Percentiles rank a stretch among this genome's conserved stretches.
phyloP scores from a whole-genome alignment of 179 eudicot species.

The Pouteria campechiana region DNA sequence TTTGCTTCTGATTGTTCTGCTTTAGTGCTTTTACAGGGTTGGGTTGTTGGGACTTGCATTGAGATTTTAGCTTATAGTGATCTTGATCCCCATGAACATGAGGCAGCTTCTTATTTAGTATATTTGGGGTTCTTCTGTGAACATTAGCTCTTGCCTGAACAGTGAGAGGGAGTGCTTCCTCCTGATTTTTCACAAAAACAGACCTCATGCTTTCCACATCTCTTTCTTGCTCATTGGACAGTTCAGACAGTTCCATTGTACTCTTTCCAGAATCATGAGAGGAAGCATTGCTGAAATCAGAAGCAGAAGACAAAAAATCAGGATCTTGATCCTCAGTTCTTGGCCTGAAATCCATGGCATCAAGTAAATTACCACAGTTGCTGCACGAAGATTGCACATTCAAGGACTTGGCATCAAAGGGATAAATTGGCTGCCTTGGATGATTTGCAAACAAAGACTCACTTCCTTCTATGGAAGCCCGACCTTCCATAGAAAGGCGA shows the following conservation, averaged over 20 bases:
- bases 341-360: slow-evolving; percentile 12
- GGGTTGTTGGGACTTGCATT: slow-evolving; percentile 29
- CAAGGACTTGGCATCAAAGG: neutral
- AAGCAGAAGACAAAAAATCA: slow-evolving; percentile 12
- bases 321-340: slow-evolving; percentile 12
- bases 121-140: slow-evolving; percentile 5
- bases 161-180: slow-evolving; percentile 11
- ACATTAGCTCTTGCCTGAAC: slow-evolving; percentile 8
- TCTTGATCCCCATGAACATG: slow-evolving; percentile 11
- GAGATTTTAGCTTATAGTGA: no score
- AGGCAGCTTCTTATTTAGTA: slow-evolving; percentile 11
- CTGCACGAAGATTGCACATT: slow-evolving; percentile 36
- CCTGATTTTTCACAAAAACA: slow-evolving; percentile 25
- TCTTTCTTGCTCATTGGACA: slow-evolving; percentile 28
- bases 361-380: slow-evolving; percentile 57
- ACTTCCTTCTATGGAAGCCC: slow-evolving; percentile 19
- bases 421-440: slow-evolving; percentile 8
- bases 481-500: slow-evolving; percentile 9
- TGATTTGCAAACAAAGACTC: slow-evolving; percentile 3
- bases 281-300: slow-evolving; percentile 18
- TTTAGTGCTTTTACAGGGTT: no score
- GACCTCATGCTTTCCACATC: no score
- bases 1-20: slow-evolving; percentile 23
- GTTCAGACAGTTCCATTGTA: slow-evolving; percentile 14
- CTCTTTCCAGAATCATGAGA: slow-evolving; percentile 18